These are phyloP conservation scores for Boletus semigastroideus DNA, from an alignment of 1,284 basidiomycete species.

Conservation along the genomic window DNA sequence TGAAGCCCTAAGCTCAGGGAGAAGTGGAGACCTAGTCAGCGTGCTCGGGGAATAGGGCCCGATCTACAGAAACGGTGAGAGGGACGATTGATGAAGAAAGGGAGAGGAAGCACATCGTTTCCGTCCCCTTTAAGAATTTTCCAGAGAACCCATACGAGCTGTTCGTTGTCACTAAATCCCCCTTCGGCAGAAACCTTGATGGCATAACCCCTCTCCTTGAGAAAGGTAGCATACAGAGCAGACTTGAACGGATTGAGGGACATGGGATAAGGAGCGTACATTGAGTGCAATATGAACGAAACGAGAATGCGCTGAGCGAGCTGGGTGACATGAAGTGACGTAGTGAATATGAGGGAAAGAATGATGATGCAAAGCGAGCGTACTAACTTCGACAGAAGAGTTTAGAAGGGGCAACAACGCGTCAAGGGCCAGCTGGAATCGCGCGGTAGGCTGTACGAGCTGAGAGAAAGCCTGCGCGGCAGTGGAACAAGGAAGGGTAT, in stretches of 20 bases:
- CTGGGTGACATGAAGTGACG: conserved; percentile 34
- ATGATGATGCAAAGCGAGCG: conserved; percentile 2
- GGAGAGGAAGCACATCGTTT: conserved; percentile 53
- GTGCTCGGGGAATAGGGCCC: conserved; percentile 73
- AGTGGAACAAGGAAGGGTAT: conserved; percentile 67
- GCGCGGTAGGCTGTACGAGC: conserved; percentile 65
- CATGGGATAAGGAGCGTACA: conserved; percentile 75
- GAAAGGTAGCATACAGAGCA: conserved; percentile 61
- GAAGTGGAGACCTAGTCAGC: conserved; percentile 65
- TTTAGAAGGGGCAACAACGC: conserved; percentile 70
- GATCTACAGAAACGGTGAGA: conserved; percentile 46
- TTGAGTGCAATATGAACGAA: conserved; percentile 70
- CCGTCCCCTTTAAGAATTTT: conserved; percentile 79
- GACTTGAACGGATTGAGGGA: conserved; percentile 76
- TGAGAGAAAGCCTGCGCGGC: conserved; percentile 70
- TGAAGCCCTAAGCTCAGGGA: conserved; percentile 65
- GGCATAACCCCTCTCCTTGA: conserved; percentile 62
- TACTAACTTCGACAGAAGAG: conserved; percentile 50
- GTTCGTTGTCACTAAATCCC: conserved; percentile 62
- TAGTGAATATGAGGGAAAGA: conserved; percentile 14
- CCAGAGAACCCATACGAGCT: conserved; percentile 79
- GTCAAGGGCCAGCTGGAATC: conserved; percentile 78
- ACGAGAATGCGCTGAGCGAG: conserved; percentile 70
- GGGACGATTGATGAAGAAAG: neutral
- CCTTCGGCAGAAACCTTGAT: conserved; percentile 48